phyloP scores from a whole-genome alignment of 2,329 filamentous ascomycete genomes.

The Diaporthe citri region DNA sequence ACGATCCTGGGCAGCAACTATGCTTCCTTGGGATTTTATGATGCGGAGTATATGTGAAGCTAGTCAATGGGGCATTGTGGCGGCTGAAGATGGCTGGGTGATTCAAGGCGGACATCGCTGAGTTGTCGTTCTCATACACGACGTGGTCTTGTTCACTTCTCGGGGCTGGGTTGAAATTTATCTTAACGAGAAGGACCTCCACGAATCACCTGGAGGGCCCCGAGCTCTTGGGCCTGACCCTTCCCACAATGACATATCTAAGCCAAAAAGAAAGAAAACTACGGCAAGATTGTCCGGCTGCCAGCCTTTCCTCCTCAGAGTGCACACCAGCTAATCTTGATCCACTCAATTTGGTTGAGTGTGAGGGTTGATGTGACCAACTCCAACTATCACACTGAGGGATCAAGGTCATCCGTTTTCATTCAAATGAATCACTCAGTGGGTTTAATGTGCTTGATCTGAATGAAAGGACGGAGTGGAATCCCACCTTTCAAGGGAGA shows the following conservation, averaged over 20 bases:
- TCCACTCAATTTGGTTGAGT: background rate
- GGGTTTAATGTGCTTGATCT: background rate
- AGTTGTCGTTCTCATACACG: background rate
- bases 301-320: background rate
- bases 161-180: background rate
- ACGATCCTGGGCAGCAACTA: constrained; percentile 48
- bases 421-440: background rate
- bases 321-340: background rate
- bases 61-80: background rate
- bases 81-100: background rate
- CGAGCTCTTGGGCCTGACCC: background rate
- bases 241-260: background rate
- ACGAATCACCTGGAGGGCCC: background rate
- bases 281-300: too few relatives aligned
- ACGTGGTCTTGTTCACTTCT: background rate
- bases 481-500: too few relatives aligned
- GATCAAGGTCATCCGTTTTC: background rate
- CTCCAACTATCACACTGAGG: background rate
- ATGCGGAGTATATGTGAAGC: constrained; percentile 46
- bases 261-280: background rate
- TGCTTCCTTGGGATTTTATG: constrained; percentile 45
- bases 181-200: background rate
- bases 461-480: too few relatives aligned
- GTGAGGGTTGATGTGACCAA: background rate
- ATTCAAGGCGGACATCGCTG: too few relatives aligned